A percentile compares a stretch with the other conserved stretches of the same genome.
phyloP scores from a whole-genome alignment of 1,139 yeast genomes.

The Suhomyces atakaporum region DNA sequence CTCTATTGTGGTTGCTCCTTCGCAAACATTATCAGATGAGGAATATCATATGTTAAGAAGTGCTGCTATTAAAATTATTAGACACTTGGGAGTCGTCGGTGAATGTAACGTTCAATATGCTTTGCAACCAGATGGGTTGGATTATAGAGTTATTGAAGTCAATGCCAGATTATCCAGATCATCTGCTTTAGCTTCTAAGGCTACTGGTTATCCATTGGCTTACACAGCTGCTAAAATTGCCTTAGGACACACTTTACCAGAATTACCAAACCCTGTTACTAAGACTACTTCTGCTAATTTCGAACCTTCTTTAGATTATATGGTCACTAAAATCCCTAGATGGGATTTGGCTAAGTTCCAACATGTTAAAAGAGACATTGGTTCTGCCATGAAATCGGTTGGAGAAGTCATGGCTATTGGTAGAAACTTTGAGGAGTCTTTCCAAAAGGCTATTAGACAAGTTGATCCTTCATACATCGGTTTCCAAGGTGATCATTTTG shows the following conservation, averaged over 20 bases:
- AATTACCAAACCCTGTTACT: constrained; percentile 94
- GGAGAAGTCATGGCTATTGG: constrained; percentile 99
- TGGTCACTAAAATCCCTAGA: constrained; percentile 96
- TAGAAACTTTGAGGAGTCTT: constrained; percentile 94
- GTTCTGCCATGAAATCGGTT: constrained; percentile 97
- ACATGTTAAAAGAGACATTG: constrained; percentile 89
- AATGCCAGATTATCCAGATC: constrained; percentile 97
- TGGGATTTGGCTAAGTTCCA: constrained; percentile 97
- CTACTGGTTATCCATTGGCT: constrained; percentile 98
- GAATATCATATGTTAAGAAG: constrained; percentile 97
- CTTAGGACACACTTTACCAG: constrained; percentile 90
- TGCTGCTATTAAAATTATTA: constrained; percentile 94
- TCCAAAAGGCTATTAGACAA: constrained; percentile 97
- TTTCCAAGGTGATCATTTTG: constrained; percentile 86
- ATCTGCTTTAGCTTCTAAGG: constrained; percentile 96
- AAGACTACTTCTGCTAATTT: constrained; percentile 94
- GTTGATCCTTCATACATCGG: constrained; percentile 91
- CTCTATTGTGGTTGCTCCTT: constrained; percentile 97
- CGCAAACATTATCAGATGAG: constrained; percentile 94
- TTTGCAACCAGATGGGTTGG: constrained; percentile 91
- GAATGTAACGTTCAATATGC: constrained; percentile 99
- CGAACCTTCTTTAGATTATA: constrained; percentile 95
- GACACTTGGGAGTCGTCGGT: constrained; percentile 98
- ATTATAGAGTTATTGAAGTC: constrained; percentile 95
- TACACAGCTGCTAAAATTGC: constrained; percentile 98